Evolutionary conservation across 2,329 filamentous ascomycete genomes (phyloP).

Genomic region (Beauveria bassiana): DNA sequence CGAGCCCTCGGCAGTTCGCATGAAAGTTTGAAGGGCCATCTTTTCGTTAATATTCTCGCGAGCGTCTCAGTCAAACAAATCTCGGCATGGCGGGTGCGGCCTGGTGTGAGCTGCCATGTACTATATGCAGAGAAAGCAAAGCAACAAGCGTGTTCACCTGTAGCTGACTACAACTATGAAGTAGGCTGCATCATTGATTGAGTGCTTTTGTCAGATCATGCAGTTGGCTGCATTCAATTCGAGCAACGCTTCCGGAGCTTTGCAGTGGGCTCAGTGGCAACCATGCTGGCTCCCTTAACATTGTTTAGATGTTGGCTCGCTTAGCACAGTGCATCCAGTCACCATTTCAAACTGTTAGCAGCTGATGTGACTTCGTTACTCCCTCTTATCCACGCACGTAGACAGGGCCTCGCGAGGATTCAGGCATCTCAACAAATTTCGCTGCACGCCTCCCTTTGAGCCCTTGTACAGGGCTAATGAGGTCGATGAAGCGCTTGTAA

Average conservation of each 20-base stretch:
- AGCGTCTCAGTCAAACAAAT: neutral
- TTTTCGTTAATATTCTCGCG: neutral
- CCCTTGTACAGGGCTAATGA: neutral
- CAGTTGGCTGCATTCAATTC: too few relatives aligned
- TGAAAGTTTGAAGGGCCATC: neutral
- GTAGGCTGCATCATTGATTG: too few relatives aligned
- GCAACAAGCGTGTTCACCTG: too few relatives aligned
- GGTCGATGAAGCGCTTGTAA: neutral
- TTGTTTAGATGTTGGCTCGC: neutral
- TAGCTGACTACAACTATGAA: too few relatives aligned
- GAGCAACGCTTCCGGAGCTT: too few relatives aligned
- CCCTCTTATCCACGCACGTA: neutral
- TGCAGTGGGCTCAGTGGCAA: too few relatives aligned
- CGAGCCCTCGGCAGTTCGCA: neutral
- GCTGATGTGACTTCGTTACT: neutral
- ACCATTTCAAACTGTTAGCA: neutral
- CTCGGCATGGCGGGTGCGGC: too few relatives aligned
- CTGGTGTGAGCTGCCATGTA: too few relatives aligned
- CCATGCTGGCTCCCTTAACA: too few relatives aligned
- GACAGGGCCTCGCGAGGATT: neutral
- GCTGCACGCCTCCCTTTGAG: neutral
- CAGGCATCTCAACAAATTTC: neutral
- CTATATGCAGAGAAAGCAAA: too few relatives aligned
- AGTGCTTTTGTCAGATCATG: too few relatives aligned
- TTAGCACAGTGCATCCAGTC: neutral